Evolutionary conservation across 2,329 filamentous ascomycete genomes (phyloP).

Genomic region (Verticillium klebahnii): DNA sequence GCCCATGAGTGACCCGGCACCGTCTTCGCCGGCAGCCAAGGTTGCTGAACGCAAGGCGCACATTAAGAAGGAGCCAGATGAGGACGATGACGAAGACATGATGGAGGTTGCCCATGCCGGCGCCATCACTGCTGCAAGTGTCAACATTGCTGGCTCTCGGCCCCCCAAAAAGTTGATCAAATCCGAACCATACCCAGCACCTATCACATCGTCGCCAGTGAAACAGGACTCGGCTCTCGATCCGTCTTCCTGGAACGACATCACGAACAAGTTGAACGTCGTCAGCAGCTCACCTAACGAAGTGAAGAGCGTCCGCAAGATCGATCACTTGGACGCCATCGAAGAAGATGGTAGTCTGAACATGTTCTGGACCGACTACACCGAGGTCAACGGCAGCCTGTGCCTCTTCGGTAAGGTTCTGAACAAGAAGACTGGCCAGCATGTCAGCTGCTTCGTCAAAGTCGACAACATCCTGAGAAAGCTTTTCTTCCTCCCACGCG

Average conservation of each 20-base stretch:
- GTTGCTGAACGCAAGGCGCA: slow-evolving; percentile 67
- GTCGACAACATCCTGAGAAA: slow-evolving; percentile 92
- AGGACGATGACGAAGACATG: slow-evolving; percentile 75
- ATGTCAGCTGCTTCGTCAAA: slow-evolving; percentile 92
- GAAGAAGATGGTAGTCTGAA: slow-evolving; percentile 87
- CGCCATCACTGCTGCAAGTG: slow-evolving; percentile 60
- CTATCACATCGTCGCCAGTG: slow-evolving; percentile 68
- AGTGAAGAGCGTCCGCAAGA: slow-evolving; percentile 66
- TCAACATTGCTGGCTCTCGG: slow-evolving; percentile 81
- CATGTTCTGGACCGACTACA: slow-evolving; percentile 98
- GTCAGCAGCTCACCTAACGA: slow-evolving; percentile 68
- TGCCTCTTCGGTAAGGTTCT: slow-evolving; percentile 96
- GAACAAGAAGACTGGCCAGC: slow-evolving; percentile 74
- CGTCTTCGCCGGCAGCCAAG: slow-evolving; percentile 82
- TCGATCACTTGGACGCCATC: slow-evolving; percentile 79
- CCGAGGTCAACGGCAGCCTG: slow-evolving; percentile 83
- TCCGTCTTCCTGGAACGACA: slow-evolving; percentile 80
- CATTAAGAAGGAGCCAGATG: slow-evolving; percentile 42
- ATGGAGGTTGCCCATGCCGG: slow-evolving; percentile 83
- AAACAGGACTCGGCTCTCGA: slow-evolving; percentile 60
- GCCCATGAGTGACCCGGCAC: slow-evolving; percentile 81
- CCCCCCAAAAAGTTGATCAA: slow-evolving; percentile 73
- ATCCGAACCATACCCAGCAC: slow-evolving; percentile 61
- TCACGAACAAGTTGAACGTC: slow-evolving; percentile 82
- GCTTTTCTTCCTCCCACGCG: slow-evolving; percentile 85